Evolutionary conservation across 768 basidiomycete genomes (phyloP), one percentile per base, ranked within the genome.

Genomic region (Cubamyces sp.): DNA sequence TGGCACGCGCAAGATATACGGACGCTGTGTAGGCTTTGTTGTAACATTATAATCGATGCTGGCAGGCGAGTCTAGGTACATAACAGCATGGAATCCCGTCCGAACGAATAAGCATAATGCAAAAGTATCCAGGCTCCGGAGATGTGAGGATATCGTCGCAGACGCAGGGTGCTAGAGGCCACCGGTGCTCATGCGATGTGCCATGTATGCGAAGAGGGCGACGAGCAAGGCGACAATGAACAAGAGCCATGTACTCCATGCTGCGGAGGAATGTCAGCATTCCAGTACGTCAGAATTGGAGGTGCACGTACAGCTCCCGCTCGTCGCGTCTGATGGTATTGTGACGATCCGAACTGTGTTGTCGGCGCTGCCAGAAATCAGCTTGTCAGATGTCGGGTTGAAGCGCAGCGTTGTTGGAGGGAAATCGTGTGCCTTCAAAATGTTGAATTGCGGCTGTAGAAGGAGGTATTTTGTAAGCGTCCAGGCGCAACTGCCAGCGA

Each of bases 371-470:
- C 91, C 96, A 5, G 93, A 93, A 19, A 96, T 84, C 3, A 99
- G 81, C 14, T 96, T 66, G n/a, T 81, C 85, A 14, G 89, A 87
- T 6, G 86, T 80, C 1, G 94, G 89, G 71, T 90, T 96, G 81
- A 99, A 99, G 61, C 84, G 84, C 57, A 99, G 75, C 4, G 91
- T 87, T 1, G 97, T 98, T 5, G 92, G 86, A 4, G 97, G 92
- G 74, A 98, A 94, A 62, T 96, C 94, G 74, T 98, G 96, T 0
- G 97, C 92, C 74, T 92, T 92, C 60, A 98, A 79, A 64, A 99
- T 97, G 19, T 87, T 87, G 30, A 93, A 75, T 14, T 94, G 73
- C 1, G 95, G 96, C 96, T 98, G 68, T n/a, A 67, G 21, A 30
- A 45, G 37, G 43, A 52, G 40, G 60, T 21, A 64, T 47, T 54